These are phyloP conservation scores for Globisporangium polare DNA, from an alignment of 352 stramenopile species.

Conservation along the genomic window DNA sequence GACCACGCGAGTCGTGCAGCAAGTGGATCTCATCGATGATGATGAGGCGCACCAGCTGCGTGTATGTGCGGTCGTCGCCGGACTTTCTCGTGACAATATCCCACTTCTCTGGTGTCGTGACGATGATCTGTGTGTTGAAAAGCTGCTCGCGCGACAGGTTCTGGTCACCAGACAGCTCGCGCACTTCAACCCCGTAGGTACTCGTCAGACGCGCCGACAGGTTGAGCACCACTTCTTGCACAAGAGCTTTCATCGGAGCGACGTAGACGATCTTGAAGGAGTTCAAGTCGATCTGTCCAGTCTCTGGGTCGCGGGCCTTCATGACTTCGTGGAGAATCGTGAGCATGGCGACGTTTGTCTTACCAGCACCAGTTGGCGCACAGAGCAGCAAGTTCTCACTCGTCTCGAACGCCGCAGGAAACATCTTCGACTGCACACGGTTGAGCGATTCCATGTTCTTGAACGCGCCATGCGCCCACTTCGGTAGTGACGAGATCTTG, in stretches of 20 bases:
- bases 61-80: slow-evolving; percentile 96
- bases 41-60: slow-evolving; percentile 96
- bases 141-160: slow-evolving; percentile 98
- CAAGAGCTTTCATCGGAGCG: slow-evolving; percentile 99
- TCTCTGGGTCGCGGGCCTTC: slow-evolving; percentile 81
- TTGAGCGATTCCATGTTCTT: slow-evolving; percentile 98
- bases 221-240: slow-evolving; percentile 99
- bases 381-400: slow-evolving; percentile 99
- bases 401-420: slow-evolving; percentile 85
- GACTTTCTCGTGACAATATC: slow-evolving; percentile 99
- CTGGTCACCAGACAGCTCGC: slow-evolving; percentile 98
- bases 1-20: slow-evolving; percentile 97
- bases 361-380: slow-evolving; percentile 98
- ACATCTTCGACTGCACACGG: slow-evolving; percentile 98
- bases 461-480: slow-evolving; percentile 96
- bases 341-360: slow-evolving; percentile 99
- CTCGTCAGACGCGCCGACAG: slow-evolving; percentile 92
- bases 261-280: slow-evolving; percentile 99
- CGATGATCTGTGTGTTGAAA: slow-evolving; percentile 98
- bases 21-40: slow-evolving; percentile 99
- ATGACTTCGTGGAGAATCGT: slow-evolving; percentile 98
- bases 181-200: slow-evolving; percentile 94
- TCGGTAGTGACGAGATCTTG: slow-evolving; percentile 91
- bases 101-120: slow-evolving; percentile 99
- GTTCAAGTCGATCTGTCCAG: slow-evolving; percentile 91